Conservation (phyloP, 208 protist species). For the Trypanosoma boissoni region DNA sequence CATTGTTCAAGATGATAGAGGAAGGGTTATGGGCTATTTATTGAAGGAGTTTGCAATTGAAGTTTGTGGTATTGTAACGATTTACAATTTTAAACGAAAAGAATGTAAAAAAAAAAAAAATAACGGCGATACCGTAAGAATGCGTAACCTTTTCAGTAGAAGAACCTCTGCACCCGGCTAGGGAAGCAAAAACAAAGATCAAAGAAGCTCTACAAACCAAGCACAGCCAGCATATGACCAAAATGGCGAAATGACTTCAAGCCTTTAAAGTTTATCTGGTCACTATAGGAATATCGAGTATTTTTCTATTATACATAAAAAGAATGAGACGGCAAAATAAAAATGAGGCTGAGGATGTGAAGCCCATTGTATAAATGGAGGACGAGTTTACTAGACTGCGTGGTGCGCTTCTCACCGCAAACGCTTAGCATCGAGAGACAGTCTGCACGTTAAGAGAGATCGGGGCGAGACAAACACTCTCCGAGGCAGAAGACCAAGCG, state of each 20-base stretch:
- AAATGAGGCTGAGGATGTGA: too few species aligned
- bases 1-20: not conserved
- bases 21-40: not conserved
- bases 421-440: too few species aligned
- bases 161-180: slow-evolving; percentile 9
- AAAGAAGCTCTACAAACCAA: slow-evolving; percentile 6
- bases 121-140: slow-evolving; percentile 2
- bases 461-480: too few species aligned
- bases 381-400: too few species aligned
- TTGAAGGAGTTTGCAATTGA: slow-evolving; percentile 3
- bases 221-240: slow-evolving; percentile 5
- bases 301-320: not conserved
- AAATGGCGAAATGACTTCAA: slow-evolving; percentile 4
- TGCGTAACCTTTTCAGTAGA: slow-evolving; percentile 13
- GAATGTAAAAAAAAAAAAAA: slow-evolving; percentile 12
- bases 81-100: slow-evolving; percentile 5
- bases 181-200: slow-evolving; percentile 4
- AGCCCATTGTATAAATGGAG: too few species aligned
- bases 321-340: not conserved
- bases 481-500: too few species aligned
- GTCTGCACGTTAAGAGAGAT: too few species aligned
- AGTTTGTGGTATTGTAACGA: not conserved
- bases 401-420: too few species aligned
- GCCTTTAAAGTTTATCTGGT: not conserved
- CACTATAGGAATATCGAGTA: not conserved